Evolutionary conservation across 2,329 filamentous ascomycete species (phyloP).

Genomic region (Aspergillus aculeatinus): DNA sequence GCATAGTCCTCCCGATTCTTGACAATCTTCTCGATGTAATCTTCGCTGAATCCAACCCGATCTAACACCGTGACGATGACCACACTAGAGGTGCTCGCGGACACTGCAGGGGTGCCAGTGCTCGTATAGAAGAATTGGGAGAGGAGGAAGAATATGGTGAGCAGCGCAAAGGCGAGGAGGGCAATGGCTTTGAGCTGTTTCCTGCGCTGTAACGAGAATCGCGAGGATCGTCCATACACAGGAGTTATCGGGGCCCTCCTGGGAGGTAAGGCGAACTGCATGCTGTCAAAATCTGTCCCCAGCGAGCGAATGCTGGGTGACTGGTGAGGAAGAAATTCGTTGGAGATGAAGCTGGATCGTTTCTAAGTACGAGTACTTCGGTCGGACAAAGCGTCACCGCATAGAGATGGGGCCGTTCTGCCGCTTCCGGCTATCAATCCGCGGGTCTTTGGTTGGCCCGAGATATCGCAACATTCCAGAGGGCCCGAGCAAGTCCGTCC

Average conservation of each 20-base stretch:
- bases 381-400: slow-evolving; percentile 4
- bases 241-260: slow-evolving; percentile 77
- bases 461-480: slow-evolving; percentile 3
- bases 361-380: not conserved
- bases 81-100: slow-evolving; percentile 47
- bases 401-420: not conserved
- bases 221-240: slow-evolving; percentile 59
- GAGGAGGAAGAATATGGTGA: slow-evolving; percentile 63
- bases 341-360: not conserved
- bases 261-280: slow-evolving; percentile 89
- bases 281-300: slow-evolving; percentile 38
- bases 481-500: not conserved
- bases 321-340: slow-evolving; percentile 5
- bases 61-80: slow-evolving; percentile 88
- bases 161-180: slow-evolving; percentile 54
- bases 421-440: slow-evolving; percentile 3
- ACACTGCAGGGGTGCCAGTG: slow-evolving; percentile 26
- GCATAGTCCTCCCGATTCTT: slow-evolving; percentile 86
- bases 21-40: slow-evolving; percentile 71
- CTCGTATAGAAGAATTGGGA: slow-evolving; percentile 41
- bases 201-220: slow-evolving; percentile 50
- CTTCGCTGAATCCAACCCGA: slow-evolving; percentile 59
- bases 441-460: slow-evolving; percentile 6
- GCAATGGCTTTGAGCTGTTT: slow-evolving; percentile 62
- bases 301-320: slow-evolving; percentile 20